Base-by-base conservation (phyloP, 176 grass and related monocot species). In the Tillandsia fasciculata region DNA sequence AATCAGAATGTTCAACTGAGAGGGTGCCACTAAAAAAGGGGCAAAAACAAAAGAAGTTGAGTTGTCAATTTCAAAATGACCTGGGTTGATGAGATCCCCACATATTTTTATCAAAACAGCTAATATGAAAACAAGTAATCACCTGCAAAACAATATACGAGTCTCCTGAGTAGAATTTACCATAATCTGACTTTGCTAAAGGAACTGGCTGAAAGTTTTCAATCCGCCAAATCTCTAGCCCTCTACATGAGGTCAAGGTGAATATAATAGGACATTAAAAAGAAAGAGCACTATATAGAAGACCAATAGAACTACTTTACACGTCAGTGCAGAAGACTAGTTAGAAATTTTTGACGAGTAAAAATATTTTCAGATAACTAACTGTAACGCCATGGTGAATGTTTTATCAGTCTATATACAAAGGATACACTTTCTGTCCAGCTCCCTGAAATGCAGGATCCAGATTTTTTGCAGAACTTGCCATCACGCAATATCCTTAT, bases 361-460 rank as follows among this genome's bases (percentile, higher is more conserved):
- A 22, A 20, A 61, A 61, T 10, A 61, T 61, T 9, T 20, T 61
- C n/a, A 9, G 4, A 61, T 20, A 61, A 20, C 10, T 9, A 61
- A 3, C 0, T 61, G 6, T 18, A 61, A 61, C 10, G 22, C 56
- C 56, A 18, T 61, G 56, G 56, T 9, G 22, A 61, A n/a, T 61
- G 3, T 22, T 18, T 61, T 61, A 18, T 2, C 15, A 53, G 51
- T 23, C 63, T 63, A 42, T 59, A 52, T 26, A 52, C 49, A 79
- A 82, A 83, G 84, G 84, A 87, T 87, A 87, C 81, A 81, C 81
- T 88, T 67, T 83, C 74, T 88, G 86, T 79, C 81, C 86, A 74
- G 73, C 86, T 70, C 86, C 86, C 71, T 84, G 86, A 65, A 88
- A 88, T 70, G 86, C 86, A 42, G 86, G 86, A 74, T 88, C 86